A percentile compares a stretch with the other conserved stretches of the same genome.
phyloP scores from a whole-genome alignment of 73 alveolate genomes.

The Symbiodinium pilosum region DNA sequence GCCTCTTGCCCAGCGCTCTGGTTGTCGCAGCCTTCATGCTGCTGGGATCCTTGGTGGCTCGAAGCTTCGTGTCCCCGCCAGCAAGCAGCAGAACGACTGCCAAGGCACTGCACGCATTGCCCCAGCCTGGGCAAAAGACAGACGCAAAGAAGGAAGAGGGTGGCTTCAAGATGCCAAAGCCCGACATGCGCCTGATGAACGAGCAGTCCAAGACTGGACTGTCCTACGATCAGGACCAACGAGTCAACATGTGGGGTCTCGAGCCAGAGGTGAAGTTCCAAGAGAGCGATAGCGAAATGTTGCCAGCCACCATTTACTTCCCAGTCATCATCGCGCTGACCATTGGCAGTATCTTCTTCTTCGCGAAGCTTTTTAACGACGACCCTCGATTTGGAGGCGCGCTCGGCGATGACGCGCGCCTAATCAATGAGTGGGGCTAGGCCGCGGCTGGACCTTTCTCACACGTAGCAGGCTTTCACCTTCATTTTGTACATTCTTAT shows the following conservation, averaged over 20 bases:
- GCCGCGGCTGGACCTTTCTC: too few relatives aligned
- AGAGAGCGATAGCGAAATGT: constrained; percentile 8
- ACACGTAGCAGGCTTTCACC: too few relatives aligned
- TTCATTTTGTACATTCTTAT: too few relatives aligned
- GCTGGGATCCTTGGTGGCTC: constrained; percentile 47
- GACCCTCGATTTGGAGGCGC: constrained; percentile 86
- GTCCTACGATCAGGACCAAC: constrained; percentile 71
- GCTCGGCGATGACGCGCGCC: constrained; percentile 85
- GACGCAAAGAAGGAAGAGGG: constrained; percentile 30
- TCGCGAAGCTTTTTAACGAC: constrained; percentile 36
- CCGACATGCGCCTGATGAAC: constrained; percentile 87
- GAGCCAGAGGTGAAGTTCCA: constrained; percentile 83
- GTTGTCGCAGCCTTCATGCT: constrained; percentile 35
- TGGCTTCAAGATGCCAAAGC: constrained; percentile 82
- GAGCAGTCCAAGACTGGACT: constrained; percentile 62
- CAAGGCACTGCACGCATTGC: constrained; percentile 57
- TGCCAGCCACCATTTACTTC: constrained; percentile 74
- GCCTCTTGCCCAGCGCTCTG: constrained; percentile 55
- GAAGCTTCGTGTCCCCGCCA: constrained; percentile 52
- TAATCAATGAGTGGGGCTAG: constrained; percentile 92
- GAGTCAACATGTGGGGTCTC: constrained; percentile 71
- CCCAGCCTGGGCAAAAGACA: constrained; percentile 49
- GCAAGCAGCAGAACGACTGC: not conserved
- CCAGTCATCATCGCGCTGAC: constrained; percentile 59
- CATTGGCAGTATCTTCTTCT: constrained; percentile 72